phyloP scores from a whole-genome alignment of 495 filamentous ascomycete genomes.

The Annulohypoxylon bovei region DNA sequence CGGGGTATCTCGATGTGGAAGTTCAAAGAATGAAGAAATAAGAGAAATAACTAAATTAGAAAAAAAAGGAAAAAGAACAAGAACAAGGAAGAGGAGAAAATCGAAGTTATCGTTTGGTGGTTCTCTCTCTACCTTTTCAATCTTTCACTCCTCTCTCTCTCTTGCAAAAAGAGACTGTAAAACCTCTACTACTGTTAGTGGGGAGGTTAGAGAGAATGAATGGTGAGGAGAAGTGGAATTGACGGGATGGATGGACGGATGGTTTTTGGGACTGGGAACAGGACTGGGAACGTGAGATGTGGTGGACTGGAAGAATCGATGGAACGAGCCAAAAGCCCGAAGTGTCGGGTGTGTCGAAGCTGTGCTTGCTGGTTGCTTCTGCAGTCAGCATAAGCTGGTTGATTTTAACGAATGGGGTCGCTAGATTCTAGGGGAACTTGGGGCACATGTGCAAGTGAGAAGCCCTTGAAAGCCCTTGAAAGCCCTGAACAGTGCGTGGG shows the following conservation, averaged over 20 bases:
- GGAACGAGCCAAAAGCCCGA: conserved; percentile 43
- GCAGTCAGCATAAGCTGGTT: conserved; percentile 31
- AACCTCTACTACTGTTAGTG: conserved; percentile 45
- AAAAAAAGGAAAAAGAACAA: conserved; percentile 34
- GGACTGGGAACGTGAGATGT: conserved; percentile 30
- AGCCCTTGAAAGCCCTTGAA: conserved; percentile 17
- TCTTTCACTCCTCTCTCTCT: conserved; percentile 44
- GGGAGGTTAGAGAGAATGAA: conserved; percentile 47
- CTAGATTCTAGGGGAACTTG: conserved; percentile 7
- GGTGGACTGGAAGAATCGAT: conserved; percentile 41
- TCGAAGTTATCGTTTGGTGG: conserved; percentile 43
- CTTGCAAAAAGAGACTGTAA: conserved; percentile 10
- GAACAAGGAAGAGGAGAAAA: conserved; percentile 46
- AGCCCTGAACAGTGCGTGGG: conserved; percentile 16
- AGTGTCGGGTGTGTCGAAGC: conserved; percentile 41
- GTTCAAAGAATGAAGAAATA: conserved; percentile 42
- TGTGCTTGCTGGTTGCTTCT: not conserved
- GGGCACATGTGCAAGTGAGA: not conserved
- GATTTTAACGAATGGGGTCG: conserved; percentile 1
- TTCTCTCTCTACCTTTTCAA: conserved; percentile 46
- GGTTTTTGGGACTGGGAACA: conserved; percentile 24
- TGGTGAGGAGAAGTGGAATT: conserved; percentile 53
- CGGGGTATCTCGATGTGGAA: conserved; percentile 33
- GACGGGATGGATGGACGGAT: conserved; percentile 48
- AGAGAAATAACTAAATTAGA: conserved; percentile 40